Evolutionary conservation across 495 filamentous ascomycete genomes (phyloP).

Genomic region (Apiosordaria backusii): DNA sequence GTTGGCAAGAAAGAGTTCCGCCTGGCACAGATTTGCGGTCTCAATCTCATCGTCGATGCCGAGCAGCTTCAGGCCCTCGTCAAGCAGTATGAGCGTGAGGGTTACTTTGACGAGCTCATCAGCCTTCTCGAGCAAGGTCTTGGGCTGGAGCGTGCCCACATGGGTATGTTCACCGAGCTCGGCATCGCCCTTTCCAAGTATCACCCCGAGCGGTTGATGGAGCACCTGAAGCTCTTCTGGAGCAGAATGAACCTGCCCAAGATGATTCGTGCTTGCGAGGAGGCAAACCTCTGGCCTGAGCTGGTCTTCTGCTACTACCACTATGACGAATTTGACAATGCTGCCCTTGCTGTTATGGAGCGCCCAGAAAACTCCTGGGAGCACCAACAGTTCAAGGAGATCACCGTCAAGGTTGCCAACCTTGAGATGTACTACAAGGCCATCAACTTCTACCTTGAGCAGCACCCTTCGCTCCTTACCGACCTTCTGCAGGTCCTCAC

Average conservation of each 20-base stretch:
- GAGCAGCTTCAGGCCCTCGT: conserved; percentile 93
- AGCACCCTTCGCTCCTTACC: conserved; percentile 91
- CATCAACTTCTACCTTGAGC: conserved; percentile 95
- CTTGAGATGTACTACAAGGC: conserved; percentile 98
- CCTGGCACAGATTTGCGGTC: conserved; percentile 96
- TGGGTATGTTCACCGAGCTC: conserved; percentile 95
- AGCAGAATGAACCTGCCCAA: conserved; percentile 97
- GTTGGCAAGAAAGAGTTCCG: conserved; percentile 99
- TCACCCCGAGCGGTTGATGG: conserved; percentile 94
- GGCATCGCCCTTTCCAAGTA: conserved; percentile 96
- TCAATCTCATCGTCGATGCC: conserved; percentile 97
- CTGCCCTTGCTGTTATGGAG: conserved; percentile 98
- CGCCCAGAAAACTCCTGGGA: conserved; percentile 98
- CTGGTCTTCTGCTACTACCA: conserved; percentile 98
- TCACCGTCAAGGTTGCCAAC: conserved; percentile 96
- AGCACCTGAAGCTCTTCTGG: conserved; percentile 99
- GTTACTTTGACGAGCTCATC: conserved; percentile 98
- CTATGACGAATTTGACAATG: conserved; percentile 99
- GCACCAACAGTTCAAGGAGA: conserved; percentile 99
- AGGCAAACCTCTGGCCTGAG: conserved; percentile 95
- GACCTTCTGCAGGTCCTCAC: conserved; percentile 92
- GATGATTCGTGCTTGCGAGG: conserved; percentile 93
- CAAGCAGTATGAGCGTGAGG: conserved; percentile 92
- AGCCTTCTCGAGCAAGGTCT: conserved; percentile 90
- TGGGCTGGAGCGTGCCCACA: conserved; percentile 76